Evolutionary conservation across 1,284 basidiomycete genomes (phyloP).

Genomic region (Sporisorium iseilematis-ciliati): DNA sequence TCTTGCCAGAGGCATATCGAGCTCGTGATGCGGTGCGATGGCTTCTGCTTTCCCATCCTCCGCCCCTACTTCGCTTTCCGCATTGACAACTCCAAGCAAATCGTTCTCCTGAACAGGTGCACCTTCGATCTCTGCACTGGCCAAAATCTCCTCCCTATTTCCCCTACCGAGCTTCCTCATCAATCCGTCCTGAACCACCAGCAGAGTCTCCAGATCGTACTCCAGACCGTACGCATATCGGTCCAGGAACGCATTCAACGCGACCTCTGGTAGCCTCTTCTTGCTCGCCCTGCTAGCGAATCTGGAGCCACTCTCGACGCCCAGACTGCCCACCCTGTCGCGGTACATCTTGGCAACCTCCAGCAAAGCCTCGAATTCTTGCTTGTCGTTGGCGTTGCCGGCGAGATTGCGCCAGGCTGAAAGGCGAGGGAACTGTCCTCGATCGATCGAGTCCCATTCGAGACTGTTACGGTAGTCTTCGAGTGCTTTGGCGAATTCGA

Average conservation of each 20-base stretch:
- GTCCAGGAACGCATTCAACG: conserved; percentile 39
- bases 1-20: conserved; percentile 38
- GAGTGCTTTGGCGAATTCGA: conserved; percentile 21
- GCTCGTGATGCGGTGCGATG: conserved; percentile 17
- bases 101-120: conserved; percentile 27
- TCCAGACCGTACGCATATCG: conserved; percentile 38
- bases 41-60: conserved; percentile 30
- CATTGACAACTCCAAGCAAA: conserved; percentile 17
- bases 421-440: conserved; percentile 19
- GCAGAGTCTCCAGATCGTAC: conserved; percentile 26
- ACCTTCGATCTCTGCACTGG: conserved; percentile 23
- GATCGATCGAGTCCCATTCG: conserved; percentile 28
- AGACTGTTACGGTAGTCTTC: conserved; percentile 16
- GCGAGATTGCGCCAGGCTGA: conserved; percentile 22
- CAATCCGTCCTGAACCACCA: conserved; percentile 22
- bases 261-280: conserved; percentile 32
- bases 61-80: neutral
- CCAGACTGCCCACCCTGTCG: conserved; percentile 33
- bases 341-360: conserved; percentile 38
- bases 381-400: conserved; percentile 1
- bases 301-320: conserved; percentile 5
- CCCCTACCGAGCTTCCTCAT: conserved; percentile 14
- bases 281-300: conserved; percentile 15
- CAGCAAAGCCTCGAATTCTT: conserved; percentile 22
- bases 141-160: conserved; percentile 21